Conservation (phyloP, 495 filamentous ascomycete genomes). For the Apodospora peruviana region DNA sequence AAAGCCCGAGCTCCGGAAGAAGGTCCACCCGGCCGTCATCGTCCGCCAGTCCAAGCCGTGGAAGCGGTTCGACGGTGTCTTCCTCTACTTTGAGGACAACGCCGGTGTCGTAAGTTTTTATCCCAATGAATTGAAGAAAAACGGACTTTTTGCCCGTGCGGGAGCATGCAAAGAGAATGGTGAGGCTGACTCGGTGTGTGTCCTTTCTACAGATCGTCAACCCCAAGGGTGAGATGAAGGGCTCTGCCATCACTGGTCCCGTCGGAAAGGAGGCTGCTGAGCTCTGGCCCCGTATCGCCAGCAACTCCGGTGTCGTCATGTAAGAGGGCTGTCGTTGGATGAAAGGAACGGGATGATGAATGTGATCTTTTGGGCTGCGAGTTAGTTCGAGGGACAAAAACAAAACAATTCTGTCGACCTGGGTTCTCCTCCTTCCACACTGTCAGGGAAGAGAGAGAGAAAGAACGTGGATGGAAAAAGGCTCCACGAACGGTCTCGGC, state of each 20-base stretch:
- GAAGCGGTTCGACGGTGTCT: slow-evolving; percentile 95
- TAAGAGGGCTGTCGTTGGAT: slow-evolving; percentile 46
- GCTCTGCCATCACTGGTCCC: slow-evolving; percentile 96
- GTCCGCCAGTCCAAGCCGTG: slow-evolving; percentile 98
- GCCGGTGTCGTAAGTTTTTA: slow-evolving; percentile 81
- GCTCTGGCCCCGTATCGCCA: slow-evolving; percentile 99
- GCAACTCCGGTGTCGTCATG: slow-evolving; percentile 99
- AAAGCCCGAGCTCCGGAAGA: slow-evolving; percentile 98
- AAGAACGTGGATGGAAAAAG: background rate
- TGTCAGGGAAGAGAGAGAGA: slow-evolving; percentile 18
- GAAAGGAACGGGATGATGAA: slow-evolving; percentile 11
- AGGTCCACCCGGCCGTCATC: slow-evolving; percentile 99
- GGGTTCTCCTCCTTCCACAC: too few relatives aligned
- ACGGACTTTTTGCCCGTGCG: too few relatives aligned
- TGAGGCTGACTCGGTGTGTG: background rate
- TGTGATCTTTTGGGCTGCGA: slow-evolving; percentile 12
- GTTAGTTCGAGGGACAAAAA: slow-evolving; percentile 21
- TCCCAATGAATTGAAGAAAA: background rate
- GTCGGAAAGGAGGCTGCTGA: slow-evolving; percentile 99
- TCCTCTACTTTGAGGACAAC: slow-evolving; percentile 99
- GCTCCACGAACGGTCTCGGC: slow-evolving; percentile 17
- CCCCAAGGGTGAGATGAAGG: slow-evolving; percentile 99
- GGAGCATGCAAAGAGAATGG: too few relatives aligned
- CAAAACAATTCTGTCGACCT: slow-evolving; percentile 17
- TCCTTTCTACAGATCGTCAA: slow-evolving; percentile 83